Conservation (phyloP, 2,329 filamentous ascomycete species). For the Penicillium sp. region DNA sequence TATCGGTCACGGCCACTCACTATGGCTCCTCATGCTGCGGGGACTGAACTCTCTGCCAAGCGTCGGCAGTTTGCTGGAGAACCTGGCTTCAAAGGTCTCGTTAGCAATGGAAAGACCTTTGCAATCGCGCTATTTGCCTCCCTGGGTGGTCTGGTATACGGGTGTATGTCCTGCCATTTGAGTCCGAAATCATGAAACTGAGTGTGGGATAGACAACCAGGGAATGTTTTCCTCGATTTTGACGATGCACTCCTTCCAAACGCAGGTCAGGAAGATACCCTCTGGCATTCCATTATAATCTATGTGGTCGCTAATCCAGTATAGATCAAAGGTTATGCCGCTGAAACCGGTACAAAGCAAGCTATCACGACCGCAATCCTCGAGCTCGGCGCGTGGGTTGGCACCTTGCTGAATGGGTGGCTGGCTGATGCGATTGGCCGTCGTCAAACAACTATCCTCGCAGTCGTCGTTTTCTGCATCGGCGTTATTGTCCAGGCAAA, state of each 20-base stretch:
- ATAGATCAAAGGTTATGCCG: slow-evolving; percentile 28
- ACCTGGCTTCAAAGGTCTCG: slow-evolving; percentile 32
- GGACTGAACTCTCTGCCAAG: too few relatives aligned
- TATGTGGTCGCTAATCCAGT: background rate
- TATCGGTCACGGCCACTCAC: too few relatives aligned
- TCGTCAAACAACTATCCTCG: slow-evolving; percentile 31
- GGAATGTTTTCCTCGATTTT: slow-evolving; percentile 69
- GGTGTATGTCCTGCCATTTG: slow-evolving; percentile 39
- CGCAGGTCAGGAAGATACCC: slow-evolving; percentile 37
- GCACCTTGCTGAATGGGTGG: slow-evolving; percentile 36
- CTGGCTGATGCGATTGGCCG: slow-evolving; percentile 36
- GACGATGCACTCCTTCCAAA: slow-evolving; percentile 46
- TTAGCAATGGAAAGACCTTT: slow-evolving; percentile 52
- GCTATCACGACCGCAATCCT: slow-evolving; percentile 40
- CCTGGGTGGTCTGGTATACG: slow-evolving; percentile 54
- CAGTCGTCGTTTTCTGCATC: slow-evolving; percentile 32
- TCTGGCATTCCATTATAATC: too few relatives aligned
- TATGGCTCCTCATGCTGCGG: too few relatives aligned
- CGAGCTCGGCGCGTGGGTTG: slow-evolving; percentile 39
- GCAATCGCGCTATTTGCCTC: slow-evolving; percentile 52
- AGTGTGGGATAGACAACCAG: slow-evolving; percentile 53
- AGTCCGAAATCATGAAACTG: too few relatives aligned
- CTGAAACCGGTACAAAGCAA: slow-evolving; percentile 23
- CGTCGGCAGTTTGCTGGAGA: too few relatives aligned
- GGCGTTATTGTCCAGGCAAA: slow-evolving; percentile 38